Base-by-base conservation (phyloP, 257 asterid species). In the Osmanthus fragrans region DNA sequence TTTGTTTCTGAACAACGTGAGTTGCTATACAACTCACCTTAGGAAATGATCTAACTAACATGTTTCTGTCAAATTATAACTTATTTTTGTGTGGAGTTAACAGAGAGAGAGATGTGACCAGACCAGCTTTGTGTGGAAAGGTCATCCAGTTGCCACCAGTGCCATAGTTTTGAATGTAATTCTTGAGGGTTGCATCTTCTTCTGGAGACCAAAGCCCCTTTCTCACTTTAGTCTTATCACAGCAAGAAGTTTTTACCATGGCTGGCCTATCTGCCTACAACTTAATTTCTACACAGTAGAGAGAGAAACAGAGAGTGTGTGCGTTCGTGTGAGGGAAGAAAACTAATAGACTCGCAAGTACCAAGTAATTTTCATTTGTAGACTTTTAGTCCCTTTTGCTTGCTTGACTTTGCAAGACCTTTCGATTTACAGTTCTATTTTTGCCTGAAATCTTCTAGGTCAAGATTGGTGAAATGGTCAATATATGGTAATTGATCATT, bases 201-300 rank as follows among this genome's bases (percentile, higher is more conserved):
- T 86, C 82, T 23, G 90, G 90, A 66, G 94, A 90, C 94, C 94
- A 90, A 51, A 73, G 86, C 8, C 94, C 92, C 58, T 82, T 88
- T 73, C 84, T 90, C 84, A 89, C 92, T 77, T 85, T 85, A 36
- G 70, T 88, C 84, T 90, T 90, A 49, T 90, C 92, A 82, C 94
- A 88, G 39, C 94, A 88, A 33, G 90, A 87, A 30, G 75, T 85
- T 80, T 92, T 86, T 73, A 87, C 91, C 91, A 90, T 88, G 77
- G 5, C 13, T 39, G 4, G 45, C 13, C 9, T 39, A 37, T 37
- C 60, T 71, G 19, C 39, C 6, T 72, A 19, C 3, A 9, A 30
- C 32, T 30, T 30, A 4, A 39, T 66, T 5, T 40, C 10, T 13
- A 47, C 74, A 16, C 73, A 13, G 37, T 64, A 65, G 37, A 11